Percentiles rank a stretch among this genome's conserved stretches.
Conservation (phyloP, 169 alveolate species). For the Toxoplasma gondii region DNA sequence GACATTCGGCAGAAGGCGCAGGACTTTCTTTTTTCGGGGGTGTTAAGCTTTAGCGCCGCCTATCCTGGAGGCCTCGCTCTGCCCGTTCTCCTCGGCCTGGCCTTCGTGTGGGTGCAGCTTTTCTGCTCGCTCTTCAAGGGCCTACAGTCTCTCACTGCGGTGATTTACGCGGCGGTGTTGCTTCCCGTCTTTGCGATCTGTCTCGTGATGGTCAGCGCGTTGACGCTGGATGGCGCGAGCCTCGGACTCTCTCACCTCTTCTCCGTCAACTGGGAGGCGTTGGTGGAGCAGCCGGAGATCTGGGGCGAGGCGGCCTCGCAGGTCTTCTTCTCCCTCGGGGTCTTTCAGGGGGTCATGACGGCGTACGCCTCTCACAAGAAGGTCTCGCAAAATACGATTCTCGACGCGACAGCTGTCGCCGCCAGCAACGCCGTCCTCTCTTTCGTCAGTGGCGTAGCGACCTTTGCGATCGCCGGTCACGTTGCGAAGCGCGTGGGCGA, state of each 20-base stretch:
- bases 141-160: background rate
- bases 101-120: conserved; percentile 32
- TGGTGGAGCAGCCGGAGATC: conserved; percentile 26
- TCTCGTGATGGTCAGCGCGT: conserved; percentile 12
- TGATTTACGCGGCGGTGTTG: conserved; percentile 22
- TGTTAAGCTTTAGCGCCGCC: background rate
- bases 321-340: conserved; percentile 54
- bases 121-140: conserved; percentile 10
- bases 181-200: conserved; percentile 13
- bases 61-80: background rate
- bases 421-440: conserved; percentile 25
- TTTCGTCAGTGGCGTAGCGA: conserved; percentile 20
- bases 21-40: conserved; percentile 22
- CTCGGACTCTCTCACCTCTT: conserved; percentile 31
- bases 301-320: conserved; percentile 65
- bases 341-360: conserved; percentile 40
- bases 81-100: background rate
- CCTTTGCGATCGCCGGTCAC: conserved; percentile 57
- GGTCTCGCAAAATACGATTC: background rate
- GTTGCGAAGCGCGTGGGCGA: conserved; percentile 31
- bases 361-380: conserved; percentile 48
- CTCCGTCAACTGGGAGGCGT: background rate
- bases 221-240: conserved; percentile 36
- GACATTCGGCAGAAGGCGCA: conserved; percentile 47
- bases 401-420: conserved; percentile 37